Conservation (phyloP, 2,329 filamentous ascomycete genomes). For the Penicillium thymicola region DNA sequence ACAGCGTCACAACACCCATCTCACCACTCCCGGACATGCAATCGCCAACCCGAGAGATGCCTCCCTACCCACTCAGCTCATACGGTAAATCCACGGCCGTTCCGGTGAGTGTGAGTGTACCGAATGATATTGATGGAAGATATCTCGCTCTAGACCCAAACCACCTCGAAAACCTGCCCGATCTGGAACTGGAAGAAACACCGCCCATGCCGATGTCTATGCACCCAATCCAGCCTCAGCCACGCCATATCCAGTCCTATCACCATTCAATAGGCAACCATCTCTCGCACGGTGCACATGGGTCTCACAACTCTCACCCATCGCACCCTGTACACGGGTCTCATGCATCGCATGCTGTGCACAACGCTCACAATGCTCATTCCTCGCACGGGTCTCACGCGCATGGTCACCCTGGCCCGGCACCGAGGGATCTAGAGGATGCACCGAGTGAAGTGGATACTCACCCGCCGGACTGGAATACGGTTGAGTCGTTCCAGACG, state of each 20-base stretch:
- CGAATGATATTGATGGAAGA: conserved; percentile 9
- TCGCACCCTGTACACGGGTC: neutral
- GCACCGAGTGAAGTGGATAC: conserved; percentile 9
- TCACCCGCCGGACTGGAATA: conserved; percentile 19
- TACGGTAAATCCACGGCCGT: conserved; percentile 6
- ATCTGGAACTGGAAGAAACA: conserved; percentile 28
- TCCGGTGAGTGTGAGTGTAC: conserved; percentile 5
- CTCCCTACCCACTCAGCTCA: conserved; percentile 9
- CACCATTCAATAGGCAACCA: conserved; percentile 12
- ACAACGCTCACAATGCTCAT: neutral
- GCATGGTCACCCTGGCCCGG: neutral
- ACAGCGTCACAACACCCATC: conserved; percentile 23
- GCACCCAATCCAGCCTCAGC: conserved; percentile 7
- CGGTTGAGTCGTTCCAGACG: conserved; percentile 22
- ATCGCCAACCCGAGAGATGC: conserved; percentile 24
- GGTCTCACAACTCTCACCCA: neutral
- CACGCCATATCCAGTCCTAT: conserved; percentile 5
- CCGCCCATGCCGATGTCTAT: conserved; percentile 20
- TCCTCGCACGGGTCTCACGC: neutral
- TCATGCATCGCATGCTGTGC: neutral
- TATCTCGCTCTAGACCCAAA: conserved; percentile 20
- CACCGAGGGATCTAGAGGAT: conserved; percentile 10
- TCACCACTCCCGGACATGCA: conserved; percentile 28
- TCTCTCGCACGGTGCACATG: neutral
- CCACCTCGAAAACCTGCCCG: conserved; percentile 24